Evolutionary conservation across 192 early-diverging fungal species (phyloP).

Genomic region (Chytriomyces hyalinus): DNA sequence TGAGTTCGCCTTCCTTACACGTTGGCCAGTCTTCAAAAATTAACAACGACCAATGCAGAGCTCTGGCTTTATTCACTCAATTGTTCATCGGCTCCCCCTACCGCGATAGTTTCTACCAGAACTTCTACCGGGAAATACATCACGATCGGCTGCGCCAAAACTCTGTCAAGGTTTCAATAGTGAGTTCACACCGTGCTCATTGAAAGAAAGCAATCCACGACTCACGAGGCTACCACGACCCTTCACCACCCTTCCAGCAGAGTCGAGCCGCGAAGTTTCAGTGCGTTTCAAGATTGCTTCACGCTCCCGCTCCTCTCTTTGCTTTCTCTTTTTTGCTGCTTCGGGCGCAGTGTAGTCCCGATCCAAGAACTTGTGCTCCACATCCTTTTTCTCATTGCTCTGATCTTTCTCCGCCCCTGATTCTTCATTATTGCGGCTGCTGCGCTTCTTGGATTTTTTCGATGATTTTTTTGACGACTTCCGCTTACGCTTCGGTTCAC

Average conservation of each 20-base stretch:
- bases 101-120: too few species aligned
- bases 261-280: constrained; percentile 17
- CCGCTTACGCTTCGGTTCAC: constrained; percentile 36
- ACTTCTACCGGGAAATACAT: too few species aligned
- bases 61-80: too few species aligned
- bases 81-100: too few species aligned
- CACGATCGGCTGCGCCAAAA: too few species aligned
- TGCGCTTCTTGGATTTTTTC: constrained; percentile 35
- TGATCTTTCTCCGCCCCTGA: not conserved
- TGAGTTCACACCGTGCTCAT: too few species aligned
- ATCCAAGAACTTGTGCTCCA: constrained; percentile 36
- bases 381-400: constrained; percentile 6
- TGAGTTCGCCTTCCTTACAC: too few species aligned
- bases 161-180: too few species aligned
- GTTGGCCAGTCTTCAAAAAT: too few species aligned
- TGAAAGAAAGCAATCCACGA: not conserved
- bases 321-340: constrained; percentile 21
- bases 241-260: constrained; percentile 45
- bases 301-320: constrained; percentile 8
- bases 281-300: not conserved
- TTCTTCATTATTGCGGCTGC: constrained; percentile 16
- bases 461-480: constrained; percentile 46
- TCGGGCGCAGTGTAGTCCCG: constrained; percentile 22
- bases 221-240: constrained; percentile 45
- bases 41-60: too few species aligned